These are phyloP conservation scores for Boletus coccyginus DNA, from an alignment of 768 basidiomycete genomes.

Conservation along the genomic window DNA sequence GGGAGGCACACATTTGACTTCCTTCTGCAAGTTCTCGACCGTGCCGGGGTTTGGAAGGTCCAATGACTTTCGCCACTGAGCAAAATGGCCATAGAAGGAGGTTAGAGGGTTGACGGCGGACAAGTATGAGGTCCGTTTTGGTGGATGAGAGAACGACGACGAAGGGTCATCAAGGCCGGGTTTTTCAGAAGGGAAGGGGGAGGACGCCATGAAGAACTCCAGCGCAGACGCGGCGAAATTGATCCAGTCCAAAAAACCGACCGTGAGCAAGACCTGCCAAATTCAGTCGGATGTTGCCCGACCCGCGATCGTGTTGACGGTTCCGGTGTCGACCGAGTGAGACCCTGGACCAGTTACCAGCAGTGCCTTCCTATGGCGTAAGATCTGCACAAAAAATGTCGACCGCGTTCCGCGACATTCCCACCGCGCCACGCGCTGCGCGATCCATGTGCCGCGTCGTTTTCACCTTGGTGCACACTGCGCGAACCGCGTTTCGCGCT, in stretches of 20 bases:
- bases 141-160: conserved; percentile 32
- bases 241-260: conserved; percentile 36
- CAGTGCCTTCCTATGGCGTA: too few species aligned
- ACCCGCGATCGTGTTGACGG: too few species aligned
- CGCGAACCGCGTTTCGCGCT: too few species aligned
- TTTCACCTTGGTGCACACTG: too few species aligned
- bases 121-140: conserved; percentile 38
- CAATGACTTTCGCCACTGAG: conserved; percentile 77
- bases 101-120: conserved; percentile 51
- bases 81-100: conserved; percentile 68
- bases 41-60: conserved; percentile 90
- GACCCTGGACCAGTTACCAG: too few species aligned
- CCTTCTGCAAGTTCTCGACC: conserved; percentile 89
- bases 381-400: too few species aligned
- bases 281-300: neutral
- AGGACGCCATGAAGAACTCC: conserved; percentile 42
- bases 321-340: too few species aligned
- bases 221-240: conserved; percentile 16
- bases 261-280: conserved; percentile 25
- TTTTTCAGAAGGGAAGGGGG: conserved; percentile 40
- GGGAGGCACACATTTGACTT: conserved; percentile 72
- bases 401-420: too few species aligned
- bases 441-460: too few species aligned
- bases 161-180: conserved; percentile 38
- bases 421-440: too few species aligned